Conservation (phyloP, 495 filamentous ascomycete genomes). For the Ramalina intermedia region DNA sequence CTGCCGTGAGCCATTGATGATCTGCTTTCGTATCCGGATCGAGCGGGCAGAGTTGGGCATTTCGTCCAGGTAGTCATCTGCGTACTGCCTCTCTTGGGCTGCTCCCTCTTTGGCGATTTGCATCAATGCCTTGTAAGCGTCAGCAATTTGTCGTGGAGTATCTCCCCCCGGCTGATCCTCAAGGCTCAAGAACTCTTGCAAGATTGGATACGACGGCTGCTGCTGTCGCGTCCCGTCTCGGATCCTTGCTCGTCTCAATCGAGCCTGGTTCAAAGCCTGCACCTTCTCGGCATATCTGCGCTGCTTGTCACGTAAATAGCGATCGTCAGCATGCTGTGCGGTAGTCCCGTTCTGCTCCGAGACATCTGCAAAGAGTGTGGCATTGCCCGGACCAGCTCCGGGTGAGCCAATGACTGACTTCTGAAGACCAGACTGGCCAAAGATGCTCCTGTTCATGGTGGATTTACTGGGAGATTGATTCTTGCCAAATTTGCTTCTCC, state of each 20-base stretch:
- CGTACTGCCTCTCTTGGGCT: conserved; percentile 64
- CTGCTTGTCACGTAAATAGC: conserved; percentile 67
- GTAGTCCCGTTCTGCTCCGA: conserved; percentile 35
- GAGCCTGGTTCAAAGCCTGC: conserved; percentile 54
- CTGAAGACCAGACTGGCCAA: conserved; percentile 57
- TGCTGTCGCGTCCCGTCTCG: conserved; percentile 23
- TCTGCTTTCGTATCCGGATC: conserved; percentile 51
- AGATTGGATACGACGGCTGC: conserved; percentile 43
- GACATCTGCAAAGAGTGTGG: conserved; percentile 52
- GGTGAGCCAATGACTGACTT: conserved; percentile 76
- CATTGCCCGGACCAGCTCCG: conserved; percentile 37
- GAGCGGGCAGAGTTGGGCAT: conserved; percentile 43
- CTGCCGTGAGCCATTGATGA: conserved; percentile 58
- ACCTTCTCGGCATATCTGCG: conserved; percentile 61
- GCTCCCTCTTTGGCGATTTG: conserved; percentile 55
- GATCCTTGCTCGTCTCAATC: conserved; percentile 28
- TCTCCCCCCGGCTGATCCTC: conserved; percentile 53
- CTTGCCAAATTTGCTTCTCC: conserved; percentile 25
- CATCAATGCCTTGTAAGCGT: conserved; percentile 66
- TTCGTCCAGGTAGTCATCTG: conserved; percentile 57
- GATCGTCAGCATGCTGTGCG: conserved; percentile 44
- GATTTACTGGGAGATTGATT: conserved; percentile 27
- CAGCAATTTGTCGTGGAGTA: conserved; percentile 51
- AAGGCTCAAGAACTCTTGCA: conserved; percentile 56
- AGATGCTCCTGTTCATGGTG: conserved; percentile 41